Evolutionary conservation across 768 basidiomycete genomes (phyloP), one percentile per base, ranked within the genome.

Genomic region (Auricularia heimuer): DNA sequence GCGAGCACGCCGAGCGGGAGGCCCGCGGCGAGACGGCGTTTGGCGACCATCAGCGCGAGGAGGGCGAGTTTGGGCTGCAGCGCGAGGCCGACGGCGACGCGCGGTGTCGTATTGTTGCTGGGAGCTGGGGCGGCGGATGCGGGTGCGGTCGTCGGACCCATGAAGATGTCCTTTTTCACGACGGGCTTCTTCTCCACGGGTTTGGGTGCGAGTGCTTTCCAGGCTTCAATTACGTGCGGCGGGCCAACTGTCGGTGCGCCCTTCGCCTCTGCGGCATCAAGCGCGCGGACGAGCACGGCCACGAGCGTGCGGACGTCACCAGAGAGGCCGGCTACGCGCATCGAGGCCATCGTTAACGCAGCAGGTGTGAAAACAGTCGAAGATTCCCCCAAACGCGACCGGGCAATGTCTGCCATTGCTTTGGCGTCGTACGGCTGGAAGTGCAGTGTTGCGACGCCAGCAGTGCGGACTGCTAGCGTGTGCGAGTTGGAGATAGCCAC

Each of bases 291-390:
- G 10, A 92, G 79, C 12, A 93, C 88, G 72, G 91, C 90, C 64
- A 95, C 88, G 2, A 92, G 77, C 33, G 82, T 84, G 47, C 92
- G 80, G 10, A 94, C 89, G 69, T 95, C 92, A 16, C 92, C 92
- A 0, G 92, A 92, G 65, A 86, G 79, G 1, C 88, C 81, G 3
- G 92, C 91, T 21, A 93, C 77, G 71, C 92, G 92, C 77, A 90
- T 91, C 8, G 88, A 83, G 35, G 92, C 80, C 14, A 94, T 78
- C 44, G 81, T 84, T 42, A 93, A 73, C 2, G 90, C 81, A 1
- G 88, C 79, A 4, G 76, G 64, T 3, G 88, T 86, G 39, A 94
- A 75, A 69, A 94, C 81, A 62, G 80, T 83, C 72, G 80, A 80
- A 2, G 44, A 61, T 10, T 12, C 68, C n/a, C n/a, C 65, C 62